These are phyloP conservation scores for Cytospora schulzeri DNA, from an alignment of 2,329 filamentous ascomycete genomes.

Conservation along the genomic window DNA sequence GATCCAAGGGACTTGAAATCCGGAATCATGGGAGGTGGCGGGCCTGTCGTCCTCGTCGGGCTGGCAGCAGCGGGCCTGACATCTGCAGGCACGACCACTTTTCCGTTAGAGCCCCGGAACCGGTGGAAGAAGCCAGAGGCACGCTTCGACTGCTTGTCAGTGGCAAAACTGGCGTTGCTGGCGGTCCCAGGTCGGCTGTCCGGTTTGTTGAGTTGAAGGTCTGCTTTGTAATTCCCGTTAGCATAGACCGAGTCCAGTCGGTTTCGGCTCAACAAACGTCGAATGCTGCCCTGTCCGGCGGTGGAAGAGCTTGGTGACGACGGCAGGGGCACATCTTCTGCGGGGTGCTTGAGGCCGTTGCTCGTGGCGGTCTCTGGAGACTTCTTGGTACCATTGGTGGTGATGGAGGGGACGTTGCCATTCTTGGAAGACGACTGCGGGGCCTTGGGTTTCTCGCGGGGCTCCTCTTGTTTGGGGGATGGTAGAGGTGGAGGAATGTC, in stretches of 20 bases:
- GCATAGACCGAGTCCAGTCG: slow-evolving; percentile 56
- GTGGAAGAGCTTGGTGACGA: slow-evolving; percentile 53
- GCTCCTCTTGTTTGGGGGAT: slow-evolving; percentile 53
- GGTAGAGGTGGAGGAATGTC: slow-evolving; percentile 61
- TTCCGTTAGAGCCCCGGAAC: slow-evolving; percentile 46
- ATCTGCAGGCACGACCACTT: slow-evolving; percentile 43
- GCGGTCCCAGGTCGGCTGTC: slow-evolving; percentile 52
- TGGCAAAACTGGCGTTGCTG: slow-evolving; percentile 49
- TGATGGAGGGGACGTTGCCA: slow-evolving; percentile 30
- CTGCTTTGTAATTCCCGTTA: slow-evolving; percentile 49
- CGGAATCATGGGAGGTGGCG: slow-evolving; percentile 63
- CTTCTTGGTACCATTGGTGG: slow-evolving; percentile 45
- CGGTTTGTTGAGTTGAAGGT: slow-evolving; percentile 35
- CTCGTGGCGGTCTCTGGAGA: slow-evolving; percentile 33
- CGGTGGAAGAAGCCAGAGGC: slow-evolving; percentile 62
- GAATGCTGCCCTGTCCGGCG: slow-evolving; percentile 57
- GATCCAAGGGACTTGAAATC: slow-evolving; percentile 57
- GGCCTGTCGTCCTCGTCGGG: slow-evolving; percentile 45
- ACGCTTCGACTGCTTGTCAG: slow-evolving; percentile 58
- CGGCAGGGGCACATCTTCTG: slow-evolving; percentile 49
- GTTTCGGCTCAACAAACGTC: slow-evolving; percentile 58
- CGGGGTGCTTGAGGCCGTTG: slow-evolving; percentile 50
- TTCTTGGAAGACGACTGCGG: slow-evolving; percentile 27
- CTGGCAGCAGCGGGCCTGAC: slow-evolving; percentile 30
- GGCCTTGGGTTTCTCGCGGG: slow-evolving; percentile 45